A percentile compares a stretch with the other conserved stretches of the same genome.
Evolutionary conservation across 371 early-diverging fungal species (phyloP).

Genomic region (Mortierella sp.): DNA sequence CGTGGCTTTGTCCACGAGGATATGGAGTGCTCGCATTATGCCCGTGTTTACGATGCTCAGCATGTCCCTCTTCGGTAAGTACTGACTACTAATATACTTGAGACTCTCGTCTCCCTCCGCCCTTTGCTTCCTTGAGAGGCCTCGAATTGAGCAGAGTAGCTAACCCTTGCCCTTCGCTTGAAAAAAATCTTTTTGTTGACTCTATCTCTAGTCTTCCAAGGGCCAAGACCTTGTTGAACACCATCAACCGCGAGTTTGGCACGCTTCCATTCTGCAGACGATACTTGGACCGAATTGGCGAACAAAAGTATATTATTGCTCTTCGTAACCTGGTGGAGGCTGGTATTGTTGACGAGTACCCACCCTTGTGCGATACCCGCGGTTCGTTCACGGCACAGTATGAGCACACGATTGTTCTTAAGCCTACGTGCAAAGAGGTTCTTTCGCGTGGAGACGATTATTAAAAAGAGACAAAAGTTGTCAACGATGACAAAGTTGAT

Average conservation of each 20-base stretch:
- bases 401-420: constrained; percentile 96
- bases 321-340: constrained; percentile 89
- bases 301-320: constrained; percentile 86
- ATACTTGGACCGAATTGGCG: constrained; percentile 94
- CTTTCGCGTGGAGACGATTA: constrained; percentile 72
- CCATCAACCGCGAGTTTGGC: constrained; percentile 95
- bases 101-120: neutral
- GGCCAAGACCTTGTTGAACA: constrained; percentile 86
- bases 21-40: constrained; percentile 97
- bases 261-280: constrained; percentile 99
- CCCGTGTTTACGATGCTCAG: constrained; percentile 70
- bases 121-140: neutral
- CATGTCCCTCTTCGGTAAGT: constrained; percentile 75
- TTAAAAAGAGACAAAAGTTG: constrained; percentile 41
- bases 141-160: neutral
- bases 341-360: constrained; percentile 92
- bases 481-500: neutral
- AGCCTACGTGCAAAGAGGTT: constrained; percentile 92
- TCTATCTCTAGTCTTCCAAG: constrained; percentile 67
- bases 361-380: constrained; percentile 93
- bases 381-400: constrained; percentile 98
- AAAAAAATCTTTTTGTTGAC: neutral
- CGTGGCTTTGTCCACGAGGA: constrained; percentile 94
- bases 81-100: neutral
- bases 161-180: neutral